Evolutionary conservation across 768 basidiomycete genomes (phyloP).

Genomic region (Boletus rufocinnamomeus): DNA sequence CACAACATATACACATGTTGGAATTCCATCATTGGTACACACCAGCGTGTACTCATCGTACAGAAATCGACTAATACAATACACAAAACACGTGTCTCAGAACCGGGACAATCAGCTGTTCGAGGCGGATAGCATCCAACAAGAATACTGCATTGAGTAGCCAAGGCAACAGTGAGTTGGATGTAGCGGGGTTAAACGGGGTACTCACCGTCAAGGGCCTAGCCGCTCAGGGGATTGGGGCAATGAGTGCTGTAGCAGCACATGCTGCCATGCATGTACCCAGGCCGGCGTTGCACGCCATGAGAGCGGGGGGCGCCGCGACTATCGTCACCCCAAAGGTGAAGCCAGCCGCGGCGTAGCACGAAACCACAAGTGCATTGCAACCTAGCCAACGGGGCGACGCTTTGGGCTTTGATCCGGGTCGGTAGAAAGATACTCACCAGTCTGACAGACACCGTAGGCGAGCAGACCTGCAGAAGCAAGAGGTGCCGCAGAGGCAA

Average conservation of each 20-base stretch:
- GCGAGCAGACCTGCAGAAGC: slow-evolving; percentile 20
- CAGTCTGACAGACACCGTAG: slow-evolving; percentile 29
- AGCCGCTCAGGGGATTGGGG: no score
- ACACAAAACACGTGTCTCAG: no score
- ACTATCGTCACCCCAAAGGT: no score
- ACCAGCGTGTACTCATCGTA: background rate
- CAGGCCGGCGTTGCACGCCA: no score
- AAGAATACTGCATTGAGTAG: background rate
- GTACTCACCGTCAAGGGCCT: background rate
- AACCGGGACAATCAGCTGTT: background rate
- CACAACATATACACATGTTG: background rate
- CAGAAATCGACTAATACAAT: no score
- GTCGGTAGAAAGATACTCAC: background rate
- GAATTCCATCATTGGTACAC: slow-evolving; percentile 2
- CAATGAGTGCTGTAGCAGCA: no score
- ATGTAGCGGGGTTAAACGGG: background rate
- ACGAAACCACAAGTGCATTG: no score
- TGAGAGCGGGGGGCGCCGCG: no score
- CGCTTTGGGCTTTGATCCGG: background rate
- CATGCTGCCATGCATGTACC: no score
- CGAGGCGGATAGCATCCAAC: background rate
- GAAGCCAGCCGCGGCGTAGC: no score
- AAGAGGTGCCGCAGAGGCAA: slow-evolving; percentile 11
- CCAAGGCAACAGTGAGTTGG: background rate
- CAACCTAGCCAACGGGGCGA: slow-evolving; percentile 11